phyloP scores from a whole-genome alignment of 805 yeast species.

The Metschnikowia similis region DNA sequence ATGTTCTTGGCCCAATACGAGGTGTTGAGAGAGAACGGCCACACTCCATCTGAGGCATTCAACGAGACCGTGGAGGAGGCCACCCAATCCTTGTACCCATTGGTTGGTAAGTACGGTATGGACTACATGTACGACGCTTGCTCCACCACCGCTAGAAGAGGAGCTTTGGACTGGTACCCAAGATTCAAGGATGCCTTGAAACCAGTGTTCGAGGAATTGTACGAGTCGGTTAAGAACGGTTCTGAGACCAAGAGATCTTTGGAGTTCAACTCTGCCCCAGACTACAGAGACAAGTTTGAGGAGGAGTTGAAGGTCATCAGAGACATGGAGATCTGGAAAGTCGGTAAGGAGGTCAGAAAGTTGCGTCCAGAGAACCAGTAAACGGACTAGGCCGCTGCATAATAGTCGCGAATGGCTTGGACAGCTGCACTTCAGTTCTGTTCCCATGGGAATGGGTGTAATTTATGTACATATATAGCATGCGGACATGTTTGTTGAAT shows the following conservation, averaged over 20 bases:
- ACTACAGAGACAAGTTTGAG: constrained; percentile 96
- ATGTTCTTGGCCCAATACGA: constrained; percentile 99
- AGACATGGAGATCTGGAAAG: constrained; percentile 98
- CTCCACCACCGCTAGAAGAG: constrained; percentile 99
- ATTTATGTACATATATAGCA: constrained; percentile 24
- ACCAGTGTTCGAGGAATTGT: constrained; percentile 96
- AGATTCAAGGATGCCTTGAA: constrained; percentile 97
- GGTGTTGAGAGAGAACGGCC: constrained; percentile 99
- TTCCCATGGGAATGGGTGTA: constrained; percentile 1
- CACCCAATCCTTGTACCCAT: constrained; percentile 98
- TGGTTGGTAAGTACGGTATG: constrained; percentile 99
- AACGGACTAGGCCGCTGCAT: constrained; percentile 15
- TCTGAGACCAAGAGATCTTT: constrained; percentile 96
- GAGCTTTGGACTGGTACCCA: constrained; percentile 99
- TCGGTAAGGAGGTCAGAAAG: constrained; percentile 99
- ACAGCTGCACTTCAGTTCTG: constrained; percentile 19
- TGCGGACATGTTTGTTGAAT: constrained; percentile 43
- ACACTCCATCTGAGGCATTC: constrained; percentile 99
- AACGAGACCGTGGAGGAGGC: constrained; percentile 99
- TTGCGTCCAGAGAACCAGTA: constrained; percentile 98
- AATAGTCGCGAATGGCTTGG: constrained; percentile 40
- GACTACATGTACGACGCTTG: constrained; percentile 99
- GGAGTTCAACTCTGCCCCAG: constrained; percentile 96
- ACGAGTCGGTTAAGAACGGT: constrained; percentile 93
- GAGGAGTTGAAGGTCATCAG: constrained; percentile 89